Conservation (phyloP, 257 asterid species). For the Primulina huaijiensis region DNA sequence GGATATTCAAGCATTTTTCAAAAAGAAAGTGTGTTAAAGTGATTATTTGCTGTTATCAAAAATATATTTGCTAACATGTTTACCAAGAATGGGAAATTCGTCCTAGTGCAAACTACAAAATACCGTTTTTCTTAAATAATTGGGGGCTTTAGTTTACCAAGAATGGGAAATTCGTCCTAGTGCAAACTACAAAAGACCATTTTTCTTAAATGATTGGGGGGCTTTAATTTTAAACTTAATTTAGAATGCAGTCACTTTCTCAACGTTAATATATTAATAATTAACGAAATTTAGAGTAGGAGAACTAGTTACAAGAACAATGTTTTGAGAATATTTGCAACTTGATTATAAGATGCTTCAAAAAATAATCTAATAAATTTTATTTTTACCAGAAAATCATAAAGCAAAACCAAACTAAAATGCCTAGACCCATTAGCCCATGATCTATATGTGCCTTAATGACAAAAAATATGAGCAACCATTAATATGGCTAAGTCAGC, state of each 20-base stretch:
- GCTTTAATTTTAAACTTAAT: background rate
- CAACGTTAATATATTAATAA: too few species aligned
- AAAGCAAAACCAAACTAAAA: background rate
- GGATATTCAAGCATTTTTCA: background rate
- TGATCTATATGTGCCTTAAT: background rate
- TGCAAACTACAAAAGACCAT: background rate
- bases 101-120: background rate
- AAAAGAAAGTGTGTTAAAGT: background rate
- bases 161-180: background rate
- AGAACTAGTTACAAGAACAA: too few species aligned
- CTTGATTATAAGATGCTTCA: background rate
- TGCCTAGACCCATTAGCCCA: background rate
- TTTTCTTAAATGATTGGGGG: background rate
- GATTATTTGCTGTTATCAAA: constrained; percentile 4
- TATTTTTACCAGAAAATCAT: background rate
- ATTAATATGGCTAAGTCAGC: constrained; percentile 1
- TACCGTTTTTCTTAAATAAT: background rate
- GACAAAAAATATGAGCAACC: background rate
- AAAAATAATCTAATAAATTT: background rate
- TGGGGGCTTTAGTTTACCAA: background rate
- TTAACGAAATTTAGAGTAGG: too few species aligned
- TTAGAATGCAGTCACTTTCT: too few species aligned
- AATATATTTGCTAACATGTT: background rate
- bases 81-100: background rate
- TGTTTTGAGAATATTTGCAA: too few species aligned